Evolutionary conservation across 345 rosid species (phyloP).

Genomic region (Firmiana major): DNA sequence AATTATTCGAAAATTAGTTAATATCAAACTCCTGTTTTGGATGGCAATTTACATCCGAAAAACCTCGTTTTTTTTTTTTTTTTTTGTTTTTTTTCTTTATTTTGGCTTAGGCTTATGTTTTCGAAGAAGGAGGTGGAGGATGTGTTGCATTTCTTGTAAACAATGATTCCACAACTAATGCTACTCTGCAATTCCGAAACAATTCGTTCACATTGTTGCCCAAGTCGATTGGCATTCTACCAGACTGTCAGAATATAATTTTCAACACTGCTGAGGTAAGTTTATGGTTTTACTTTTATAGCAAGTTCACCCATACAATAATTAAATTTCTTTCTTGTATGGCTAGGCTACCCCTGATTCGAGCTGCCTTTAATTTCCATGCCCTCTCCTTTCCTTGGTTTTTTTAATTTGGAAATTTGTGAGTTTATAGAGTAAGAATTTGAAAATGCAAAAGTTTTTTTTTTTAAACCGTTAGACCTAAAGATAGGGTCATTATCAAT

Average conservation of each 20-base stretch:
- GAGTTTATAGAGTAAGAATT: too few species aligned
- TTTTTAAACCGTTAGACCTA: too few species aligned
- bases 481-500: too few species aligned
- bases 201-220: constrained; percentile 48
- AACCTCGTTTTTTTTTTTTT: background rate
- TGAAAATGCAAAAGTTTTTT: too few species aligned
- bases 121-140: constrained; percentile 44
- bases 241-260: constrained; percentile 49
- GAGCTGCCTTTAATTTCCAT: too few species aligned
- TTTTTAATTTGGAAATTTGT: too few species aligned
- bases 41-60: background rate
- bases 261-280: constrained; percentile 76
- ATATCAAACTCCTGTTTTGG: background rate
- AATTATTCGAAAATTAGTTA: background rate
- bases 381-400: too few species aligned
- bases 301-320: too few species aligned
- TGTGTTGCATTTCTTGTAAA: constrained; percentile 88
- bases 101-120: constrained; percentile 61
- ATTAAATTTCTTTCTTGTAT: too few species aligned
- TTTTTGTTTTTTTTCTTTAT: background rate
- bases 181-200: constrained; percentile 42
- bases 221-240: constrained; percentile 64
- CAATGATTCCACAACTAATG: constrained; percentile 26
- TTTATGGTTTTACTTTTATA: background rate
- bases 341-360: too few species aligned